Percentiles rank a stretch among this genome's conserved stretches.
Conservation (phyloP, 805 yeast species). For the Cyberlindnera veronae region DNA sequence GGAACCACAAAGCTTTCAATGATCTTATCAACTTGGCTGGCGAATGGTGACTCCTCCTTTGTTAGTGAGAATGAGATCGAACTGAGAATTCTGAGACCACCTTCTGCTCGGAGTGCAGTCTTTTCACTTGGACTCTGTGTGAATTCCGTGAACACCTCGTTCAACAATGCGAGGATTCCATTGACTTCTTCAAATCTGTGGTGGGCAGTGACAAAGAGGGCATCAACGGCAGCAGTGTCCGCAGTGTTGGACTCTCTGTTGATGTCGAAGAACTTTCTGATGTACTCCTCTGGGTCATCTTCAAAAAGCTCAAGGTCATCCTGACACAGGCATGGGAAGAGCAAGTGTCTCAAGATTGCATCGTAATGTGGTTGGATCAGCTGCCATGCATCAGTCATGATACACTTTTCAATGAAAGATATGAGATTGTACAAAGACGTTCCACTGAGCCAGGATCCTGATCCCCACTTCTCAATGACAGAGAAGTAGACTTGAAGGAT, state of each 20-base stretch:
- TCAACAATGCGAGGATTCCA: constrained; percentile 53
- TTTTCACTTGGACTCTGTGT: constrained; percentile 32
- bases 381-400: constrained; percentile 55
- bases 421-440: constrained; percentile 63
- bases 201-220: constrained; percentile 58
- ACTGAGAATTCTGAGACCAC: constrained; percentile 76
- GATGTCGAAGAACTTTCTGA: constrained; percentile 67
- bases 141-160: constrained; percentile 40
- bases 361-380: constrained; percentile 62
- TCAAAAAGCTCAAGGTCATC: constrained; percentile 71
- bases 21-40: constrained; percentile 63
- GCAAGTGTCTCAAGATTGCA: constrained; percentile 60
- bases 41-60: constrained; percentile 50
- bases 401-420: constrained; percentile 59
- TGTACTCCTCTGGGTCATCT: constrained; percentile 84
- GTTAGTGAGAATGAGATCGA: constrained; percentile 52
- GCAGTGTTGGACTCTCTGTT: constrained; percentile 64
- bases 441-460: constrained; percentile 59
- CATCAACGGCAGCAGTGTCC: constrained; percentile 76
- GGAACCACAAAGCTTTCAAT: constrained; percentile 67
- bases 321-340: constrained; percentile 76
- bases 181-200: constrained; percentile 54
- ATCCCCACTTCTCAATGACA: constrained; percentile 38
- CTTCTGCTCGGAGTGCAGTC: constrained; percentile 68
- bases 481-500: constrained; percentile 61